These are phyloP conservation scores for Pelargonium myrrhifolium DNA, from an alignment of 441 rosid genomes.

Conservation along the genomic window DNA sequence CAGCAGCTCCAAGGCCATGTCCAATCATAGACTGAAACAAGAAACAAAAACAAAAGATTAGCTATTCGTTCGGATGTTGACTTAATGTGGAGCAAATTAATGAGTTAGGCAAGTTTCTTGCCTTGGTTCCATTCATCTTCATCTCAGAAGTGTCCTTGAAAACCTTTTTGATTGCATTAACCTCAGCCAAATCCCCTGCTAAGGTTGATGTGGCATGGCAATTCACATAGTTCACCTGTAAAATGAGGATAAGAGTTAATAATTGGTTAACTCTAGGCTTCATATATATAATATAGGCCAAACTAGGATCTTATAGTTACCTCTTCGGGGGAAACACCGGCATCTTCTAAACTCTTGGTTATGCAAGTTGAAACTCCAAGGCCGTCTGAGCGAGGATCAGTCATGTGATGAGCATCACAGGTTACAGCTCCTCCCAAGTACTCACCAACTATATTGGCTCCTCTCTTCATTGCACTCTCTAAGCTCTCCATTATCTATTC, in stretches of 20 bases:
- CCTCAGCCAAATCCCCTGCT: slow-evolving; percentile 71
- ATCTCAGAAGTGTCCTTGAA: slow-evolving; percentile 59
- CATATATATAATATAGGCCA: too few species aligned
- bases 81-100: too few species aligned
- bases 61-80: not conserved
- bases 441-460: slow-evolving; percentile 56
- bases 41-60: not conserved
- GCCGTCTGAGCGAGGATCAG: slow-evolving; percentile 57
- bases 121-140: slow-evolving; percentile 71
- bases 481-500: slow-evolving; percentile 64
- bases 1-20: slow-evolving; percentile 65
- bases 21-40: slow-evolving; percentile 50
- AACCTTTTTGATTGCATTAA: slow-evolving; percentile 54
- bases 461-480: slow-evolving; percentile 64
- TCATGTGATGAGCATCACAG: slow-evolving; percentile 72
- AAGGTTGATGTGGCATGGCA: slow-evolving; percentile 68
- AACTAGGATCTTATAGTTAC: too few species aligned
- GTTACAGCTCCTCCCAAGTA: slow-evolving; percentile 57
- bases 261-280: too few species aligned
- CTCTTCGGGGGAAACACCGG: slow-evolving; percentile 62
- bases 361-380: slow-evolving; percentile 66
- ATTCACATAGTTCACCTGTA: slow-evolving; percentile 59
- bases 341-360: slow-evolving; percentile 45
- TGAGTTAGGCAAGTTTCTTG: slow-evolving; percentile 20
- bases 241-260: too few species aligned